Conservation (phyloP, 176 grass and related monocot species). For the Metroxylon sagu region DNA sequence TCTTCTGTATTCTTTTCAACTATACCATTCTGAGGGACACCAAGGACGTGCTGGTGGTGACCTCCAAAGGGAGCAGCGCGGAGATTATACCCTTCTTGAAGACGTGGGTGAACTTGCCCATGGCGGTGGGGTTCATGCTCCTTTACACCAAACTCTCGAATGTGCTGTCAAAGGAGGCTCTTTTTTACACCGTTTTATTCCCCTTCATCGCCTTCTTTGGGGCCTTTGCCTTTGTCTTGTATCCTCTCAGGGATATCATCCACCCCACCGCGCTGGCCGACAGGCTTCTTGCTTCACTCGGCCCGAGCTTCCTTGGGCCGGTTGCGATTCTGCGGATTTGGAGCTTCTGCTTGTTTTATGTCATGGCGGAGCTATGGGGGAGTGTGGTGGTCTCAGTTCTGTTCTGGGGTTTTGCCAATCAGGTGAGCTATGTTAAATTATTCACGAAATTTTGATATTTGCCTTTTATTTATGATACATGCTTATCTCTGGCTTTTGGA, state of each 20-base stretch:
- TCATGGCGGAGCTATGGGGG: constrained; percentile 91
- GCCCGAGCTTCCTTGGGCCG: constrained; percentile 62
- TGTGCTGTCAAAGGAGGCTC: constrained; percentile 57
- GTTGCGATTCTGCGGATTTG: constrained; percentile 75
- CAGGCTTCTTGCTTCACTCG: constrained; percentile 58
- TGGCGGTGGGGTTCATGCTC: constrained; percentile 85
- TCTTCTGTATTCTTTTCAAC: constrained; percentile 93
- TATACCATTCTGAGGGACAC: constrained; percentile 85
- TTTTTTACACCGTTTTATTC: constrained; percentile 82
- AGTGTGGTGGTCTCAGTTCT: constrained; percentile 86
- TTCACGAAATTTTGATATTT: too few species aligned
- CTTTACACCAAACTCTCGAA: constrained; percentile 85
- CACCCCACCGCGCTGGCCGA: constrained; percentile 68
- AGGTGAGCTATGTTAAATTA: constrained; percentile 23
- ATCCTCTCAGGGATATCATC: constrained; percentile 56
- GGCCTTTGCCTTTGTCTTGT: constrained; percentile 67
- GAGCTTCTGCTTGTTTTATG: constrained; percentile 93
- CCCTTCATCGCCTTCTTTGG: constrained; percentile 87
- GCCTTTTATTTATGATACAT: too few species aligned
- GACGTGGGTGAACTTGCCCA: constrained; percentile 84
- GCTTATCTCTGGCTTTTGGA: too few species aligned
- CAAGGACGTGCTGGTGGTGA: constrained; percentile 88
- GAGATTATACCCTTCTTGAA: constrained; percentile 89
- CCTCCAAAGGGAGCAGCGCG: constrained; percentile 72
- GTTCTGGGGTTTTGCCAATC: constrained; percentile 90